Evolutionary conservation across 805 yeast genomes (phyloP), one percentile per base, ranked within the genome.

Genomic region (Debaryomyces tyrocola): DNA sequence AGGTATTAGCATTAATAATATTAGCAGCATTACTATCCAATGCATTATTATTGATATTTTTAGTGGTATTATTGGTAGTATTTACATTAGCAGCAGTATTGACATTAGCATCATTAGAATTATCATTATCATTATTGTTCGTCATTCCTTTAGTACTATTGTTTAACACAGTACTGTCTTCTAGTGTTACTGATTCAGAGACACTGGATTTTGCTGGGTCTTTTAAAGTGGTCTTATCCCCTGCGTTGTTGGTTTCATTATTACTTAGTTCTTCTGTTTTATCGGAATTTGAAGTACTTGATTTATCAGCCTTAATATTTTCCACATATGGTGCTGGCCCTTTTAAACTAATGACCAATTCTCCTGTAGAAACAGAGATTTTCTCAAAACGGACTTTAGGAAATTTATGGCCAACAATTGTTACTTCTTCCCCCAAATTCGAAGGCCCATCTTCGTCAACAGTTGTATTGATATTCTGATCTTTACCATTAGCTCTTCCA

Each of bases 361-460:
- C 82, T 35, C 98, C 97, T 0, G 96, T 85, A 0, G 95, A 82
- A 0, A 92, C 96, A 2, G 94, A 84, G 5, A 94, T 90, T 54
- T 83, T 83, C 59, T 92, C 98, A 62, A 94, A 90, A 1, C 84
- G 70, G 3, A 94, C 78, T 54, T 86, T 89, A 0, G 97, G 96
- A 60, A 91, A 90, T 55, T 87, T 88, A 55, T 85, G 90, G 2
- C 96, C 96, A 6, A 90, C 90, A 14, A 80, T 73, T 52, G 95
- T 85, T 1, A 94, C 90, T 63, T 92, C 99, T 63, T 91, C 97
- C 6, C 96, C 97, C 20, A 92, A 65, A 58, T 89, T 90, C 20
- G 84, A 68, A 0, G 83, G 79, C 6, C 66, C 70, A 33, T 62
- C 66, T 7, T 58, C 64, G 12, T 60, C 67, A 7, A 56, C 50